Base-by-base conservation (phyloP, 805 yeast genomes). In the Yamadazyma sp. region DNA sequence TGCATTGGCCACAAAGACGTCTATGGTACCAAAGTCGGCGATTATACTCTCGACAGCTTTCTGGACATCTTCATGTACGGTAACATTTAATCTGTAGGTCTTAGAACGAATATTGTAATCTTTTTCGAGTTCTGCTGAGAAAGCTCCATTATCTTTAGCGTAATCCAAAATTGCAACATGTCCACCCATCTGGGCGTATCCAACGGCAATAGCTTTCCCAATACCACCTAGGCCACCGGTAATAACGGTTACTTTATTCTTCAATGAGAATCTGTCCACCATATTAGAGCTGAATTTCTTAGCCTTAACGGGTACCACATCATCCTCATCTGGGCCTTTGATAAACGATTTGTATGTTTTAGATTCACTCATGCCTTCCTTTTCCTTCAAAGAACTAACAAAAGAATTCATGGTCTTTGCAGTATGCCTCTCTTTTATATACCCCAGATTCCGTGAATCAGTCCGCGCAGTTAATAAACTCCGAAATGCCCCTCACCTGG, bases 151-250 rank as follows among this genome's bases (percentile, higher is more conserved):
- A 38, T 47, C 53, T 32, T 40, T 41, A 38, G 44, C 50, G 42
- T 44, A 55, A 39, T 58, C 60, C 46, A 55, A 47, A 41, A 58
- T 50, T 17, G 53, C 52, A 12, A 59, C 55, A 42, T 51, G 41
- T 40, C 58, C 33, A 42, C 62, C 49, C 48, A 60, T 53, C 46
- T 49, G 36, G 46, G 62, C 53, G 37, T 52, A 57, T 1, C 56
- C 55, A 30, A 45, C 53, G 17, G 60, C 57, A 21, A 57, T 47
- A 25, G 59, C 61, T 11, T 50, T 53, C 1, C 59, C 64, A 41
- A 59, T 59, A 18, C 60, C 59, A 6, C 64, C 60, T 17, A 57
- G 53, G 5, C 60, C 60, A 3, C 64, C 64, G 6, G 64, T 58
- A 22, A 58, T 48, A 11, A 48, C 56, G n/a, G 60, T 54, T 12